phyloP scores from a whole-genome alignment of 768 basidiomycete species.

The Chalciporus piperatus region DNA sequence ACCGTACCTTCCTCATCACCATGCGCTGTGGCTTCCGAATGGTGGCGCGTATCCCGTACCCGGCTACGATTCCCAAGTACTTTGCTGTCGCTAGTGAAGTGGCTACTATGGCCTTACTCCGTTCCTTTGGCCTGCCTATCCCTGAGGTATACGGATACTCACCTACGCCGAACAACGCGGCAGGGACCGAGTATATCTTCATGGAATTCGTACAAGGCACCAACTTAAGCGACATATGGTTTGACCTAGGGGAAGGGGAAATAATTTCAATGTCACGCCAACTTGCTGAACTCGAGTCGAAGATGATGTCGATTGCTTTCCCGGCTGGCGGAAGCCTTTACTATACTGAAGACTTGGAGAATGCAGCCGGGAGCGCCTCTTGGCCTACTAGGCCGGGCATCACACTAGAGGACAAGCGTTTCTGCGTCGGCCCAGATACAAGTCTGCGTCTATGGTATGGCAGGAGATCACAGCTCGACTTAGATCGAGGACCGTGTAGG shows the following conservation, averaged over 20 bases:
- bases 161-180: neutral
- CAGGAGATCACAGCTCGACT: conserved; percentile 1
- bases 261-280: neutral
- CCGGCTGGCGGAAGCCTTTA: conserved; percentile 2
- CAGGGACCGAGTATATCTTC: conserved; percentile 1
- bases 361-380: neutral
- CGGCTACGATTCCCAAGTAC: neutral
- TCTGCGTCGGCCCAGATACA: conserved; percentile 1
- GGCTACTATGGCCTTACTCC: conserved; percentile 1
- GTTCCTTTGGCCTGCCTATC: conserved; percentile 1
- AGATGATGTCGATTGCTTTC: conserved; percentile 4
- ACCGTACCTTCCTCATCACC: conserved; percentile 32
- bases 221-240: neutral
- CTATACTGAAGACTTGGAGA: neutral
- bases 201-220: neutral
- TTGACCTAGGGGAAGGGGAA: neutral
- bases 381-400: neutral
- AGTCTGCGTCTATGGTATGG: neutral
- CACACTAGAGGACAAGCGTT: neutral
- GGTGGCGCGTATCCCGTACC: conserved; percentile 7
- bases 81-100: conserved; percentile 7
- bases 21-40: conserved; percentile 20
- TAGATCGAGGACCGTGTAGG: neutral
- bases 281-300: conserved; percentile 1
- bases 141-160: neutral